A percentile compares a stretch with the other conserved stretches of the same genome.
Conservation (phyloP, 106 monocot species). For the Acanthochlamys bracteata region DNA sequence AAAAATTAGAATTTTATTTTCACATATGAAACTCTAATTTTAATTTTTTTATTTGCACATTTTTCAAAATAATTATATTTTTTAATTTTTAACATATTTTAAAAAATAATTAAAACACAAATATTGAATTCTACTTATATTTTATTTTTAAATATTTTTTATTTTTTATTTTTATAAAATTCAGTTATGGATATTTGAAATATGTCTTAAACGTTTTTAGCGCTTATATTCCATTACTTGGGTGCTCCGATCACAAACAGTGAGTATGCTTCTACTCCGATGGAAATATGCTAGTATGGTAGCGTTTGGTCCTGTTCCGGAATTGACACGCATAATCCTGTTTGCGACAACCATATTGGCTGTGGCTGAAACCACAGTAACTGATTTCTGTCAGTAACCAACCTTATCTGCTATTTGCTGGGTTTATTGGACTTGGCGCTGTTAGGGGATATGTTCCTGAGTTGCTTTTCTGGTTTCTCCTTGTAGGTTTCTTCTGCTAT, state of each 20-base stretch:
- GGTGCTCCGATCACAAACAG: constrained; percentile 49
- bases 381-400: constrained; percentile 44
- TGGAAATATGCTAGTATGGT: constrained; percentile 38
- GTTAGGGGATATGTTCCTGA: constrained; percentile 40
- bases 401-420: constrained; percentile 44
- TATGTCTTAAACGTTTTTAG: constrained; percentile 37
- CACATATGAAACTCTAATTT: too few relatives aligned
- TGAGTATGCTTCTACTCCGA: constrained; percentile 41
- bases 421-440: constrained; percentile 44
- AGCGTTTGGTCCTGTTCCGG: constrained; percentile 59
- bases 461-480: constrained; percentile 36
- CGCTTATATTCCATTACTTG: constrained; percentile 37
- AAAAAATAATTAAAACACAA: too few relatives aligned
- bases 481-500: constrained; percentile 34
- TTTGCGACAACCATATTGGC: constrained; percentile 55
- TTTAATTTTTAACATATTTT: too few relatives aligned
- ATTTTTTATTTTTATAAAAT: too few relatives aligned
- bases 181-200: too few relatives aligned
- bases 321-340: constrained; percentile 53
- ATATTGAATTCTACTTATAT: too few relatives aligned
- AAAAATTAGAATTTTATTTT: too few relatives aligned
- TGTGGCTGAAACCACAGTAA: constrained; percentile 46
- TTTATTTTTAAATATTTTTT: too few relatives aligned
- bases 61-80: too few relatives aligned
- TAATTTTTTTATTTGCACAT: too few relatives aligned